Conservation (phyloP, 768 basidiomycete species). For the Pulveroboletus sp. region DNA sequence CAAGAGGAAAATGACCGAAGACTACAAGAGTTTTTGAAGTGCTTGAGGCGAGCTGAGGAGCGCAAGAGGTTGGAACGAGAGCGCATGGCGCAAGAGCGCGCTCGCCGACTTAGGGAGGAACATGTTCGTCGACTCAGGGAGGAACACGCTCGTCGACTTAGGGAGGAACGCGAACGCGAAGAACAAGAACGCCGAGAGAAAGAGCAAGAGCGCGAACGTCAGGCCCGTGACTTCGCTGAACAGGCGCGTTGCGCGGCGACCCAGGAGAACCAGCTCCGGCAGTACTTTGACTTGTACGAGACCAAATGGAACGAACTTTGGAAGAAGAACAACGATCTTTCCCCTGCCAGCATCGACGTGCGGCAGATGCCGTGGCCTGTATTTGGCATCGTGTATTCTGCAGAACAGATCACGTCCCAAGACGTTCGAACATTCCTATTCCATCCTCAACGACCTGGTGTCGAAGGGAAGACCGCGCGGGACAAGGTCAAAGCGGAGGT, state of each 20-base stretch:
- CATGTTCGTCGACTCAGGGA: too few relatives aligned
- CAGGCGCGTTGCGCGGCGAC: conserved; percentile 7
- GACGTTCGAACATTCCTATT: conserved; percentile 40
- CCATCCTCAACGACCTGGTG: conserved; percentile 30
- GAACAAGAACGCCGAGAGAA: conserved; percentile 17
- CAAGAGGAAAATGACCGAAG: conserved; percentile 1
- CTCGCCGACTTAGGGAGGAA: conserved; percentile 9
- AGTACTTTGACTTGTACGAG: conserved; percentile 29
- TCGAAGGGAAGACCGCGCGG: conserved; percentile 30
- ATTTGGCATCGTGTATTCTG: conserved; percentile 20
- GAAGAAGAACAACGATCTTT: conserved; percentile 9
- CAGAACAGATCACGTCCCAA: conserved; percentile 34
- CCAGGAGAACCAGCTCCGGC: conserved; percentile 5
- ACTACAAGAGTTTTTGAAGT: too few relatives aligned
- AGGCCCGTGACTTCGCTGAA: conserved; percentile 21
- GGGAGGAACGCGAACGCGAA: conserved; percentile 10
- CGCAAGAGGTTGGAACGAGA: too few relatives aligned
- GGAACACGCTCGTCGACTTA: conserved; percentile 11
- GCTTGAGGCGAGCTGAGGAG: too few relatives aligned
- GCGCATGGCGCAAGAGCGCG: conserved; percentile 16
- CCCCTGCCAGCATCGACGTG: conserved; percentile 28
- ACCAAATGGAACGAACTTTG: conserved; percentile 38
- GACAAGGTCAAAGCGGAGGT: conserved; percentile 44
- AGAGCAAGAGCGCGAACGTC: conserved; percentile 20
- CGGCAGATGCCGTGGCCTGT: conserved; percentile 46